A percentile compares a stretch with the other conserved stretches of the same genome.
These are phyloP conservation scores for Acanthamoeba culbertsoni DNA, from an alignment of 208 protist species.

Conservation along the genomic window DNA sequence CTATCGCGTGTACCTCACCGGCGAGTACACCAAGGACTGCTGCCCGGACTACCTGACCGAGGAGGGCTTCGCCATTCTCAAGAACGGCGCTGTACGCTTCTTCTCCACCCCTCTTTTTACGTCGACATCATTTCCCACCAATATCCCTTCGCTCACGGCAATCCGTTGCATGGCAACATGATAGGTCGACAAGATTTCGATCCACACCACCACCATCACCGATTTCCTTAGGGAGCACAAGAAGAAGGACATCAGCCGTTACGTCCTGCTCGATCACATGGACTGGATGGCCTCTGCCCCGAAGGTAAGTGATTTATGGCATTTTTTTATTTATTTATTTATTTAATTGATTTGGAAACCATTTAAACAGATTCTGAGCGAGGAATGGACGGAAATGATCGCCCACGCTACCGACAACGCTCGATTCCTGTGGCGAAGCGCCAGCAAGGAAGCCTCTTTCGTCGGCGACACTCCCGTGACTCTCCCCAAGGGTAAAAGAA, in stretches of 20 bases:
- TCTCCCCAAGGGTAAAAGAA: neutral
- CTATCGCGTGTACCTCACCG: constrained; percentile 62
- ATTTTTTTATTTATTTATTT: neutral
- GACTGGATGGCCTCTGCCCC: constrained; percentile 57
- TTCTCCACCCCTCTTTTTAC: neutral
- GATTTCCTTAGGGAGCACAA: constrained; percentile 51
- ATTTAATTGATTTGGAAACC: neutral
- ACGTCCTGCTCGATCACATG: constrained; percentile 58
- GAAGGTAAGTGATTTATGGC: neutral
- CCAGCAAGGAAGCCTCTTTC: constrained; percentile 48
- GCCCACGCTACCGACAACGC: neutral
- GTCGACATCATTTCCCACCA: neutral
- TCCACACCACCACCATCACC: constrained; percentile 63
- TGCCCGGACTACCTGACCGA: constrained; percentile 62
- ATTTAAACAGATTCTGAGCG: constrained; percentile 5
- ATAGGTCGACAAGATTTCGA: constrained; percentile 57
- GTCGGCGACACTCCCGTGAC: constrained; percentile 36
- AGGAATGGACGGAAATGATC: constrained; percentile 55
- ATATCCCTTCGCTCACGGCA: neutral
- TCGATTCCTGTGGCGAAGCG: constrained; percentile 61
- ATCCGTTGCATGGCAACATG: neutral
- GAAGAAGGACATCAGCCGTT: constrained; percentile 55
- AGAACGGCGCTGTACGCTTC: constrained; percentile 21
- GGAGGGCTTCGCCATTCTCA: constrained; percentile 56
- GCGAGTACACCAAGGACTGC: constrained; percentile 62